Evolutionary conservation across 2,329 filamentous ascomycete genomes (phyloP).

Genomic region (Fusarium albosuccineum): DNA sequence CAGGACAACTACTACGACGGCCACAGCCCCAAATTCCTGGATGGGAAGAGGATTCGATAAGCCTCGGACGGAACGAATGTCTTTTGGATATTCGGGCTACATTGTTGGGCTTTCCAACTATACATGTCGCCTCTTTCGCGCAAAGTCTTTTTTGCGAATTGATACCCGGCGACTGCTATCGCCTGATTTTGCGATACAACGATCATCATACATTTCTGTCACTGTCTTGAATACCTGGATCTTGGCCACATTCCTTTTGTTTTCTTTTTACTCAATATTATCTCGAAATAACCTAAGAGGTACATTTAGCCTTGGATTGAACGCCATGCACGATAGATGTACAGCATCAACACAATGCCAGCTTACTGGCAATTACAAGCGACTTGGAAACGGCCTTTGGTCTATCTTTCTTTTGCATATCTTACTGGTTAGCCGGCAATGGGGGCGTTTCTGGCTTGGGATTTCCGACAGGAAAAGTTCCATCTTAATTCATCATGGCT

Average conservation of each 20-base stretch:
- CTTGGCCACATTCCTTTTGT: conserved; percentile 12
- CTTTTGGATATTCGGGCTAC: conserved; percentile 15
- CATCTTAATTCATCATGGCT: conserved; percentile 10
- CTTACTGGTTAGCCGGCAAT: conserved; percentile 25
- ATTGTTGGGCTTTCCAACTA: not conserved
- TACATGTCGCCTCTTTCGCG: conserved; percentile 25
- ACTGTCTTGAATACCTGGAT: conserved; percentile 17
- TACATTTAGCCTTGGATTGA: conserved; percentile 14
- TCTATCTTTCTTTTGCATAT: conserved; percentile 22
- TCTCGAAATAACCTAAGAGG: conserved; percentile 2
- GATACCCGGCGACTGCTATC: conserved; percentile 43
- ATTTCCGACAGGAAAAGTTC: conserved; percentile 1
- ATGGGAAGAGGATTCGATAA: conserved; percentile 64
- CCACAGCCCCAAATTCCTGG: conserved; percentile 66
- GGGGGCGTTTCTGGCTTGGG: conserved; percentile 34
- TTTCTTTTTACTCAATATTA: conserved; percentile 3
- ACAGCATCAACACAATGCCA: not conserved
- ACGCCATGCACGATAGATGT: not conserved
- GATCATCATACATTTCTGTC: conserved; percentile 19
- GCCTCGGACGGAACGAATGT: not conserved
- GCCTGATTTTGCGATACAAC: conserved; percentile 39
- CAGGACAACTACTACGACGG: conserved; percentile 64
- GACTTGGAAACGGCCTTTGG: conserved; percentile 7
- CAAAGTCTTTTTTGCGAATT: conserved; percentile 40
- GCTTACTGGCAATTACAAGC: conserved; percentile 4